phyloP scores from a whole-genome alignment of 139 green algal genomes.

The Yamagishiella unicocca region DNA sequence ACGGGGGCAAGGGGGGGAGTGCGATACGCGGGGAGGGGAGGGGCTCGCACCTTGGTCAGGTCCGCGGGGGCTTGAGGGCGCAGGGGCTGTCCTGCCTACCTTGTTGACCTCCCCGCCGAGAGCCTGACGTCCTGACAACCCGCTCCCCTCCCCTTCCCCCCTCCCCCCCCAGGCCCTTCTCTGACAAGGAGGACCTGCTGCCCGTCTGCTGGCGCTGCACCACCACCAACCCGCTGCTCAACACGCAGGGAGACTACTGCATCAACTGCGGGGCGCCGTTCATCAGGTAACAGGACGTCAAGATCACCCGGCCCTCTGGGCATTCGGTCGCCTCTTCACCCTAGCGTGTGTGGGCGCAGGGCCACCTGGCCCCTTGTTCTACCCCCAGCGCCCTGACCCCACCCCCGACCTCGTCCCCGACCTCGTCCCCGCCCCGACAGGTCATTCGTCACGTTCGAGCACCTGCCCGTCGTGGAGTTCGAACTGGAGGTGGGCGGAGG shows the following conservation, averaged over 20 bases:
- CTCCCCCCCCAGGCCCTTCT: slow-evolving; percentile 62
- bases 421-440: background rate
- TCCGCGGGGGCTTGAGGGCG: too few relatives aligned
- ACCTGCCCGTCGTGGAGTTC: slow-evolving; percentile 88
- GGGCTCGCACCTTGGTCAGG: too few relatives aligned
- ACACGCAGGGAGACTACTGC: slow-evolving; percentile 81
- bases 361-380: background rate
- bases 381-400: too few relatives aligned
- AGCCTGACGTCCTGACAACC: too few relatives aligned
- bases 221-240: slow-evolving; percentile 77
- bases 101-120: too few relatives aligned
- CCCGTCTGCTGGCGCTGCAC: slow-evolving; percentile 85
- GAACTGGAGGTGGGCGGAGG: slow-evolving; percentile 62
- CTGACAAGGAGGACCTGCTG: slow-evolving; percentile 80
- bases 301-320: background rate
- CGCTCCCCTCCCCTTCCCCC: background rate
- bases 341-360: too few relatives aligned
- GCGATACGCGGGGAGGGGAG: background rate
- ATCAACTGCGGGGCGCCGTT: slow-evolving; percentile 78
- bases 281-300: slow-evolving; percentile 51
- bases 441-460: slow-evolving; percentile 89
- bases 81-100: too few relatives aligned
- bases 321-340: background rate
- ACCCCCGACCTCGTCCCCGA: background rate
- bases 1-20: background rate